These are phyloP conservation scores for Grammothele lineata DNA, from an alignment of 768 basidiomycete genomes.

Conservation along the genomic window DNA sequence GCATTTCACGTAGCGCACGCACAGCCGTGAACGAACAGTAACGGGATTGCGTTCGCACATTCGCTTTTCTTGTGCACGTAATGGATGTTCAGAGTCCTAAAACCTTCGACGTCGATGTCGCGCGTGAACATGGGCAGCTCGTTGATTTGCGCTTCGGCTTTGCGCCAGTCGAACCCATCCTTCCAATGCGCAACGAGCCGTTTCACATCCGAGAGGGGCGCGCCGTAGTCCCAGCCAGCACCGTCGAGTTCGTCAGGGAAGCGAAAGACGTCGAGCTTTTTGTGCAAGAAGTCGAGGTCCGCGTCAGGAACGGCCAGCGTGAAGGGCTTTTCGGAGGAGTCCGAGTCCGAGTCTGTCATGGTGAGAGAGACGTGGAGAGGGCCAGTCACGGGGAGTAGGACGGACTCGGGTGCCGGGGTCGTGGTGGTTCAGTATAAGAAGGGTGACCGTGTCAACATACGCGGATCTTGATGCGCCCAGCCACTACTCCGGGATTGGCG, in stretches of 20 bases:
- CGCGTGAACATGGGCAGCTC: slow-evolving; percentile 52
- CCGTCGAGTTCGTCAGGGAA: slow-evolving; percentile 25
- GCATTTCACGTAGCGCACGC: slow-evolving; percentile 21
- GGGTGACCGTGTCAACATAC: too few species aligned
- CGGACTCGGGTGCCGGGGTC: too few species aligned
- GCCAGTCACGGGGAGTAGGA: too few species aligned
- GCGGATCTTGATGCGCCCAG: too few species aligned
- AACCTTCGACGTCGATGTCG: slow-evolving; percentile 44
- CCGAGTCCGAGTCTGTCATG: too few species aligned
- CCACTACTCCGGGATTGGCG: too few species aligned
- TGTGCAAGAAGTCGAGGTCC: slow-evolving; percentile 16
- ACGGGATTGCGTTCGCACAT: slow-evolving; percentile 43
- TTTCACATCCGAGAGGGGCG: slow-evolving; percentile 43
- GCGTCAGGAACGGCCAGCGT: slow-evolving; percentile 18
- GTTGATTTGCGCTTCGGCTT: slow-evolving; percentile 47
- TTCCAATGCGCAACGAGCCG: slow-evolving; percentile 48
- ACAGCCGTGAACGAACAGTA: slow-evolving; percentile 63
- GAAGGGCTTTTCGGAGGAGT: slow-evolving; percentile 28
- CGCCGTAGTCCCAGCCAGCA: slow-evolving; percentile 28
- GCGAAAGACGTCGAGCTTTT: slow-evolving; percentile 22
- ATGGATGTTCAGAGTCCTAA: slow-evolving; percentile 48
- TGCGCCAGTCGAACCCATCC: slow-evolving; percentile 52
- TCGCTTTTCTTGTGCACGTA: slow-evolving; percentile 53
- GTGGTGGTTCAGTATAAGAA: too few species aligned
- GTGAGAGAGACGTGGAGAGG: too few species aligned